Conservation (phyloP, 306 rosid genomes). For the Vigna angularis region DNA sequence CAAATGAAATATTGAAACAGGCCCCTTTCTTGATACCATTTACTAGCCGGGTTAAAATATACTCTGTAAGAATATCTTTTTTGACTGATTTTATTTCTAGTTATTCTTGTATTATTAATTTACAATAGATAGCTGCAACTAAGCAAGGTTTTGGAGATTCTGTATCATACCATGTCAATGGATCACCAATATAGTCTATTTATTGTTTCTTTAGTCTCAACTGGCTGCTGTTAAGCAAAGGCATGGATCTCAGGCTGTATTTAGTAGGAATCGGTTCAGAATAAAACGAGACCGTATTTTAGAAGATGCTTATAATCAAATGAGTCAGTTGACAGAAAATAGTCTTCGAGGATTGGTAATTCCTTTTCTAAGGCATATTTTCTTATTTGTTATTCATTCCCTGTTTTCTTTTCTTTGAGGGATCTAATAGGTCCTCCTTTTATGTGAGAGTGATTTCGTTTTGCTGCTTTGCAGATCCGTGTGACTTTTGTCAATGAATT, state of each 20-base stretch:
- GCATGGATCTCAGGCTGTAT: slow-evolving; percentile 68
- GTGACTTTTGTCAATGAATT: slow-evolving; percentile 95
- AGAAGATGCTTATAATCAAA: slow-evolving; percentile 95
- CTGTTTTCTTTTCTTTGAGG: slow-evolving; percentile 24
- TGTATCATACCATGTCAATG: slow-evolving; percentile 4
- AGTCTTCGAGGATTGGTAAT: slow-evolving; percentile 91
- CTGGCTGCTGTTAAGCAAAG: slow-evolving; percentile 87
- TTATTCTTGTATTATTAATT: slow-evolving; percentile 21
- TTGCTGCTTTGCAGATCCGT: slow-evolving; percentile 70
- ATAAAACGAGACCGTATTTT: slow-evolving; percentile 88
- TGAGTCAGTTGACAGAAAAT: slow-evolving; percentile 91
- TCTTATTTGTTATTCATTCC: slow-evolving; percentile 29
- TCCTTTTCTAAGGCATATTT: slow-evolving; percentile 30
- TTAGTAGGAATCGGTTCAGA: slow-evolving; percentile 86
- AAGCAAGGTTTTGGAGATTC: slow-evolving; percentile 10
- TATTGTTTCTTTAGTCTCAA: slow-evolving; percentile 81
- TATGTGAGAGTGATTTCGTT: not conserved
- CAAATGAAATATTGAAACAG: slow-evolving; percentile 91
- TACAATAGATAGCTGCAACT: slow-evolving; percentile 11
- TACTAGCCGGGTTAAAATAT: slow-evolving; percentile 98
- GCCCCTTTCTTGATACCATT: slow-evolving; percentile 95
- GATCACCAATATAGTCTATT: slow-evolving; percentile 32
- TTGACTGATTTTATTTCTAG: slow-evolving; percentile 28
- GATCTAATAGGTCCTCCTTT: slow-evolving; percentile 22
- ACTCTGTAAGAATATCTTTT: slow-evolving; percentile 66